These are phyloP conservation scores for Ogataea allantospora DNA, from an alignment of 805 yeast species.

Conservation along the genomic window DNA sequence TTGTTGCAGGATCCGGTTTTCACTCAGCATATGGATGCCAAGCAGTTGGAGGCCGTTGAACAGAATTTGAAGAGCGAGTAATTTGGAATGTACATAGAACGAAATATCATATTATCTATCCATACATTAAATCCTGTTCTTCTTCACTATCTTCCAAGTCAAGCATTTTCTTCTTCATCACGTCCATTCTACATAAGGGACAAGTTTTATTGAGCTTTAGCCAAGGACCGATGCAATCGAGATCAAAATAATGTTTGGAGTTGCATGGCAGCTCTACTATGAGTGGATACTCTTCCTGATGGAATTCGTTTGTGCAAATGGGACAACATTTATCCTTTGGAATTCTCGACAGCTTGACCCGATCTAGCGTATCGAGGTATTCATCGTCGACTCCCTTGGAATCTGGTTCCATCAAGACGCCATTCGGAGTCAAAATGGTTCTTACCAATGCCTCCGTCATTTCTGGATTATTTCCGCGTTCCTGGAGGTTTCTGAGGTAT, in stretches of 20 bases:
- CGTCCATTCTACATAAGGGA: constrained; percentile 81
- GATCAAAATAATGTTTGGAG: constrained; percentile 69
- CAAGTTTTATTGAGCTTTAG: constrained; percentile 69
- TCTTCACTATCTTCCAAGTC: constrained; percentile 47
- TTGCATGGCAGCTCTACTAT: constrained; percentile 75
- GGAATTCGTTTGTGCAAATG: constrained; percentile 73
- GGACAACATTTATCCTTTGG: constrained; percentile 66
- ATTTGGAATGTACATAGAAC: constrained; percentile 6
- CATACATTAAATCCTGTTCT: constrained; percentile 76
- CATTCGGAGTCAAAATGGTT: constrained; percentile 14
- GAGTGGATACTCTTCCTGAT: constrained; percentile 73
- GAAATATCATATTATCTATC: constrained; percentile 35
- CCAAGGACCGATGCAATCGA: constrained; percentile 93
- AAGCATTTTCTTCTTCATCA: constrained; percentile 44
- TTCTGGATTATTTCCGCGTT: constrained; percentile 7
- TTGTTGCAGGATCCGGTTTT: constrained; percentile 71
- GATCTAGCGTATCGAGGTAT: constrained; percentile 72
- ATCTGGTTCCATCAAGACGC: constrained; percentile 4
- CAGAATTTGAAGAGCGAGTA: constrained; percentile 4
- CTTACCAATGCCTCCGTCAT: constrained; percentile 12
- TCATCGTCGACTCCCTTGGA: constrained; percentile 59
- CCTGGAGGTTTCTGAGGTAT: constrained; percentile 8
- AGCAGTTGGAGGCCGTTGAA: constrained; percentile 23
- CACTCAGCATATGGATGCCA: constrained; percentile 46
- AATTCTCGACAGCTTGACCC: constrained; percentile 49